These are phyloP conservation scores for Astrocystis sublimbata DNA, from an alignment of 495 filamentous ascomycete genomes.

Conservation along the genomic window DNA sequence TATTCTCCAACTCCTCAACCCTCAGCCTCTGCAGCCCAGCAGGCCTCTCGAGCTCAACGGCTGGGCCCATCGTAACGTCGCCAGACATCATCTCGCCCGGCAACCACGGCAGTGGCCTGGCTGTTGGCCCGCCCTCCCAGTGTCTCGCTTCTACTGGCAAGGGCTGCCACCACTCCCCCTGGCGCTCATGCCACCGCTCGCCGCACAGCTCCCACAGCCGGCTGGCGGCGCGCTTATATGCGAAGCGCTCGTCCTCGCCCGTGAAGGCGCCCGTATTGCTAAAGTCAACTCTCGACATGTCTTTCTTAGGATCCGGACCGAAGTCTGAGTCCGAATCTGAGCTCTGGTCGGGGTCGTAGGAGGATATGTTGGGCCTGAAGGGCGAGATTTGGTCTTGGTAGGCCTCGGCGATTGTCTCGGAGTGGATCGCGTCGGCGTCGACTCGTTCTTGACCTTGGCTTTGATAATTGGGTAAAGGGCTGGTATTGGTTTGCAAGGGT, in stretches of 20 bases:
- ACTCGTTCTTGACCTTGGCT: constrained; percentile 7
- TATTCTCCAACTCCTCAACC: constrained; percentile 30
- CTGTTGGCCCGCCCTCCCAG: constrained; percentile 52
- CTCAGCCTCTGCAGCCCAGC: constrained; percentile 42
- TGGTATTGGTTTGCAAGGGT: constrained; percentile 9
- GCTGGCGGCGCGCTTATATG: constrained; percentile 66
- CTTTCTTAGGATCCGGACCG: constrained; percentile 27
- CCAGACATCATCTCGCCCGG: background rate
- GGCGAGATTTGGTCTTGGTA: constrained; percentile 69
- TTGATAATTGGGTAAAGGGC: background rate
- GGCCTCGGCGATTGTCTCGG: constrained; percentile 68
- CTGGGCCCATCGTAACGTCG: constrained; percentile 39
- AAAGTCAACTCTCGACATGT: constrained; percentile 50
- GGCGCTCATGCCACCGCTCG: constrained; percentile 60
- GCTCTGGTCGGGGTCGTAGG: constrained; percentile 52
- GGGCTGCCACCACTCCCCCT: constrained; percentile 65
- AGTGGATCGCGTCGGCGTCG: constrained; percentile 56
- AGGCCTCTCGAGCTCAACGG: constrained; percentile 44
- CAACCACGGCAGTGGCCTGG: constrained; percentile 22
- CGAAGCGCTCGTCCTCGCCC: constrained; percentile 72
- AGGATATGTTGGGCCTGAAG: constrained; percentile 71
- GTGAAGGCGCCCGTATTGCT: constrained; percentile 59
- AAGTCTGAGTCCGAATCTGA: constrained; percentile 53
- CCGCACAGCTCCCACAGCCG: constrained; percentile 72
- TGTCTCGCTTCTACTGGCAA: constrained; percentile 55